Conservation (phyloP, 345 rosid species). For the Camelina laxa region DNA sequence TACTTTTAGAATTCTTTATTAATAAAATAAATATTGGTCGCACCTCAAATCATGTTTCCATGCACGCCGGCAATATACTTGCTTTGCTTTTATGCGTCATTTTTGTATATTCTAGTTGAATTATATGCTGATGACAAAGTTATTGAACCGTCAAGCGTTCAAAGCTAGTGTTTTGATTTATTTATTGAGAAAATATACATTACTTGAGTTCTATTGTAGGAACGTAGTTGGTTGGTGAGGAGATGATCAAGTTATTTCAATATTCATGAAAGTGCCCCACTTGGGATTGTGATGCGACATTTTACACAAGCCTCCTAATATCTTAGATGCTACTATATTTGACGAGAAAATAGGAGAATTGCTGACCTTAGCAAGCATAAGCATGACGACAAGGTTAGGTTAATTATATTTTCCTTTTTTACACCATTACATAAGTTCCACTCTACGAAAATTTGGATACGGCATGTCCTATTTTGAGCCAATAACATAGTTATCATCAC, state of each 20-base stretch:
- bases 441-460: background rate
- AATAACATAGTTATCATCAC: constrained; percentile 1
- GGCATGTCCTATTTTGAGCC: background rate
- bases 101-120: background rate
- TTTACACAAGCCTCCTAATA: constrained; percentile 22
- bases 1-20: background rate
- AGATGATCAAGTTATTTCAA: constrained; percentile 23
- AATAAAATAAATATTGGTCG: background rate
- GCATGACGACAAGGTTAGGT: constrained; percentile 35
- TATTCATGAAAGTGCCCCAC: constrained; percentile 37
- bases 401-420: background rate
- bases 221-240: constrained; percentile 39
- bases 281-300: constrained; percentile 35
- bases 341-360: constrained; percentile 19
- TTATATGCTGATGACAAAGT: background rate
- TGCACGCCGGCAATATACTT: constrained; percentile 26
- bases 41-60: constrained; percentile 38
- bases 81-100: background rate
- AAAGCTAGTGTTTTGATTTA: background rate
- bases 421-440: constrained; percentile 1
- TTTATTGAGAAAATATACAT: constrained; percentile 3
- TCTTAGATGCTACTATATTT: constrained; percentile 6
- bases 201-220: constrained; percentile 18
- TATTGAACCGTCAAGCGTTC: constrained; percentile 17
- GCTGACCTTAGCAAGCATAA: constrained; percentile 42